Evolutionary conservation across 306 rosid species (phyloP), one percentile per base, ranked within the genome.

Genomic region (Prunus salicina): DNA sequence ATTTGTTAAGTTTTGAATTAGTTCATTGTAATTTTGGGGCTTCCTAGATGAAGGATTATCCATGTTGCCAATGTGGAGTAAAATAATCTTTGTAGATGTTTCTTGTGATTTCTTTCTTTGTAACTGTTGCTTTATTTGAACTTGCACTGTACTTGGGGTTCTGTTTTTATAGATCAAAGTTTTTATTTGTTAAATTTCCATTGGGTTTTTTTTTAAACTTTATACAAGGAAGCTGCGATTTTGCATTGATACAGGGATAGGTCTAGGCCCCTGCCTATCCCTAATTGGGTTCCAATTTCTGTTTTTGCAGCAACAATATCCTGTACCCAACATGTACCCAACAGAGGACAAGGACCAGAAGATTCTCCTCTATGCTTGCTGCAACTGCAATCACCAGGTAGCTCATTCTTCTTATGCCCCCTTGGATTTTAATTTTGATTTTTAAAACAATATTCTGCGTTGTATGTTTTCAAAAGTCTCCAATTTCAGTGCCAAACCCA

Each of bases 301-400:
- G 61, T 12, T 25, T 27, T 79, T 78, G 69, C 93, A 95, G 99
- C 82, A 92, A 95, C 88, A 91, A 95, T 85, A 95, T 95, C 83
- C 89, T 95, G 25, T 95, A 92, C 78, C 99, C 98, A 15, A 92
- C 89, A 66, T 95, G 25, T 95, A 92, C 78, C 99, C 98, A 15
- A 92, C 89, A 66, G 99, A 92, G 80, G 97, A 92, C 67, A 90
- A 83, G 79, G 99, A 92, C 0, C 76, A 82, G 64, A 96, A 88
- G 84, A 78, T 79, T 62, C 99, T 95, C 14, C 97, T 91, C 81
- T 92, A 87, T 57, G 99, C 97, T 22, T 96, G 99, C 83, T 93
- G 98, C 70, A 96, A 96, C 81, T 89, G 98, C 49, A 92, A 96
- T 80, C 98, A 92, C 73, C 93, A 91, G 96, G 99, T 92, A 69